A percentile compares a stretch with the other conserved stretches of the same genome.
Evolutionary conservation across 148 eudicot genomes (phyloP).

Genomic region (Heliosperma pusillum): DNA sequence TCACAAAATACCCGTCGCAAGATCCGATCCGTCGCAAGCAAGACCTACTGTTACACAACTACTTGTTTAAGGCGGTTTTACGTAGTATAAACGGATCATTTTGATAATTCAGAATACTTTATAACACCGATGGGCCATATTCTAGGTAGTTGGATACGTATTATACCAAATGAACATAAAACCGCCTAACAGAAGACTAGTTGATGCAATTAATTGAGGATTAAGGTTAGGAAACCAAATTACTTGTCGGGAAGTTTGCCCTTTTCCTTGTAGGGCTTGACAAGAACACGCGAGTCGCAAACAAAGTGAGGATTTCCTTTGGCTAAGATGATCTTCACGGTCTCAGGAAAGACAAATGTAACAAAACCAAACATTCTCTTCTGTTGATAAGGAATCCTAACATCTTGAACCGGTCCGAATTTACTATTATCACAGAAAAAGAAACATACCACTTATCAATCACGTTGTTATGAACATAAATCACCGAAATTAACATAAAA

Average conservation of each 20-base stretch:
- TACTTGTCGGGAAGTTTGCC: constrained; percentile 80
- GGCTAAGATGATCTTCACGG: constrained; percentile 77
- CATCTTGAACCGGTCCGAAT: constrained; percentile 95
- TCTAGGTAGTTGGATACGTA: too few relatives aligned
- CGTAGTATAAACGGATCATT: too few relatives aligned
- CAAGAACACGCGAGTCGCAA: constrained; percentile 95
- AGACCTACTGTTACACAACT: too few relatives aligned
- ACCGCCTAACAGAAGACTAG: neutral
- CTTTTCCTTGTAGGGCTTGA: constrained; percentile 96
- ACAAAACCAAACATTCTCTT: constrained; percentile 98
- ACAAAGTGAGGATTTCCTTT: constrained; percentile 97
- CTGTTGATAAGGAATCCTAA: constrained; percentile 93
- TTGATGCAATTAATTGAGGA: neutral
- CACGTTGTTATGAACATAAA: neutral
- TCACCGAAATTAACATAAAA: neutral
- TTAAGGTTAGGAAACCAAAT: neutral
- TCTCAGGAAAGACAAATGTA: constrained; percentile 78
- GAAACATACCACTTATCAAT: neutral
- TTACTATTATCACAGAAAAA: constrained; percentile 40
- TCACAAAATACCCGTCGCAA: too few relatives aligned
- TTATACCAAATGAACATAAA: too few relatives aligned
- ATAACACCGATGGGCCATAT: too few relatives aligned
- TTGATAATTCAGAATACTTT: too few relatives aligned
- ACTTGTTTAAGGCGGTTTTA: too few relatives aligned
- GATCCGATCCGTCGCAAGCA: too few relatives aligned